Conservation (phyloP, 352 stramenopile species). For the Phytopythium delawarense region DNA sequence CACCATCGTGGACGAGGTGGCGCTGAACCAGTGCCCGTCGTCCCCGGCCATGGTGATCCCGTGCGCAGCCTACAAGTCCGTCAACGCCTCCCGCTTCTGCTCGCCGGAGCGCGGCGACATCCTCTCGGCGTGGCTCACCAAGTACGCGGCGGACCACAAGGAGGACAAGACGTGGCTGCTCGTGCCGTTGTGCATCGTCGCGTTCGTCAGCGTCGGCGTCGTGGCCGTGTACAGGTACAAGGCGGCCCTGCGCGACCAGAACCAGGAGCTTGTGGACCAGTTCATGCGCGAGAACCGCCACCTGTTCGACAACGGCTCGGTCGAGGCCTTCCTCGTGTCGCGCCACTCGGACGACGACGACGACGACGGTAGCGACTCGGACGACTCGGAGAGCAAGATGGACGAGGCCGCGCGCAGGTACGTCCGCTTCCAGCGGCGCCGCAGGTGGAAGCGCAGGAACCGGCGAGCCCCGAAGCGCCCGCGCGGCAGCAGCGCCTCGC, state of each 20-base stretch:
- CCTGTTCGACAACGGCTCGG: slow-evolving; percentile 39
- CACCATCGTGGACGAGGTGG: slow-evolving; percentile 33
- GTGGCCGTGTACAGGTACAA: slow-evolving; percentile 51
- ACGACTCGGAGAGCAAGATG: slow-evolving; percentile 1
- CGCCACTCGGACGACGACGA: background rate
- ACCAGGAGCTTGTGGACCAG: slow-evolving; percentile 21
- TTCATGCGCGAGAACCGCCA: slow-evolving; percentile 34
- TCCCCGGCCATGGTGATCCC: slow-evolving; percentile 56
- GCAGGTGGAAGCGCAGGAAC: slow-evolving; percentile 5
- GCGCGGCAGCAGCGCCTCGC: background rate
- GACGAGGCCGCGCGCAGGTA: slow-evolving; percentile 6
- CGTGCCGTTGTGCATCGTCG: slow-evolving; percentile 46
- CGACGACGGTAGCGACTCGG: slow-evolving; percentile 2
- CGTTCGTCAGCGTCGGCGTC: slow-evolving; percentile 40
- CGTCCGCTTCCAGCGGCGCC: slow-evolving; percentile 6
- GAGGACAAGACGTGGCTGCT: slow-evolving; percentile 56
- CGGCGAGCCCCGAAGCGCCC: background rate
- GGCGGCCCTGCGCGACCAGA: slow-evolving; percentile 31
- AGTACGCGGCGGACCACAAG: slow-evolving; percentile 46
- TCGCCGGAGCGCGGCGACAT: slow-evolving; percentile 28
- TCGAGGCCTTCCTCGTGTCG: slow-evolving; percentile 40
- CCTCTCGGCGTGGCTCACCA: slow-evolving; percentile 42
- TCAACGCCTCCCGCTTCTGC: slow-evolving; percentile 38
- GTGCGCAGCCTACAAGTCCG: slow-evolving; percentile 38
- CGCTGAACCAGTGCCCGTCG: slow-evolving; percentile 43